A percentile compares a stretch with the other conserved stretches of the same genome.
Evolutionary conservation across 805 yeast genomes (phyloP).

Genomic region (Maudiozyma saulgeensis): DNA sequence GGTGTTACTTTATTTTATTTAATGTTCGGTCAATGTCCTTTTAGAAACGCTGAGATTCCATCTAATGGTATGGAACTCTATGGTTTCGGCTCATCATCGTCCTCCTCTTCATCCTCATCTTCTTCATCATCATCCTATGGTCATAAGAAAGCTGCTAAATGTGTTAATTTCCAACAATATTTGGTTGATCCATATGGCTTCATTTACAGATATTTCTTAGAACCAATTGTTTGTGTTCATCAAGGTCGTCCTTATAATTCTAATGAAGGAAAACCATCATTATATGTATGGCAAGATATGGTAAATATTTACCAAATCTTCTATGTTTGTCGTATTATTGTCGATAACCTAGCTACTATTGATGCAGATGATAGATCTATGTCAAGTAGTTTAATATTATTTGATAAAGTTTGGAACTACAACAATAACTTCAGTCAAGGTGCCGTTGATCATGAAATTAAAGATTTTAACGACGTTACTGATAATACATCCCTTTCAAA

Average conservation of each 20-base stretch:
- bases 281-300: slow-evolving; percentile 14
- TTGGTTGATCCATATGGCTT: slow-evolving; percentile 15
- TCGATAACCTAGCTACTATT: slow-evolving; percentile 8
- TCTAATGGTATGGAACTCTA: neutral
- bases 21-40: slow-evolving; percentile 79
- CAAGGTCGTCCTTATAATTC: slow-evolving; percentile 4
- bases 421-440: neutral
- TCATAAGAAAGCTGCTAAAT: neutral
- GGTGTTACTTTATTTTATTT: slow-evolving; percentile 74
- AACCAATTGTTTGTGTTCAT: slow-evolving; percentile 9
- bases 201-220: slow-evolving; percentile 18
- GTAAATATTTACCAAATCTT: slow-evolving; percentile 6
- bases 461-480: neutral
- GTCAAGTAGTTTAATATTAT: slow-evolving; percentile 3
- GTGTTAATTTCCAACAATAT: slow-evolving; percentile 35
- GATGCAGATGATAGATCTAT: slow-evolving; percentile 10
- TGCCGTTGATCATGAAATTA: neutral
- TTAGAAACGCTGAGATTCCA: slow-evolving; percentile 32
- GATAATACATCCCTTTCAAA: neutral
- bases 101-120: no score
- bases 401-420: slow-evolving; percentile 8
- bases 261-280: slow-evolving; percentile 7
- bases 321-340: slow-evolving; percentile 10
- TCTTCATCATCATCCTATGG: no score
- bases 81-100: neutral